Evolutionary conservation across 1,284 basidiomycete genomes (phyloP).

Genomic region (Cerrena zonata): DNA sequence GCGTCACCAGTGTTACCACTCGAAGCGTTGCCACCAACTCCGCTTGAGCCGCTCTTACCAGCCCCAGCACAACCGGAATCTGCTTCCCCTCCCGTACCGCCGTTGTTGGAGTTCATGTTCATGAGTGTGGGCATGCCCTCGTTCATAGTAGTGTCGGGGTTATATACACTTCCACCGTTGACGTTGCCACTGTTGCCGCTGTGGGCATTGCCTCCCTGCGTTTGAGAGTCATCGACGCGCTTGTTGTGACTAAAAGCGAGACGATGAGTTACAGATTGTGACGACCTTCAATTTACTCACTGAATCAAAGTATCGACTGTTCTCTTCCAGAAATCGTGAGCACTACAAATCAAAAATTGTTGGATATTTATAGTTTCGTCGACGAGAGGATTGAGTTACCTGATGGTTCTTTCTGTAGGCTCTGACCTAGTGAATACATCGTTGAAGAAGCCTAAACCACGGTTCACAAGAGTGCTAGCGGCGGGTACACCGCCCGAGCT

Average conservation of each 20-base stretch:
- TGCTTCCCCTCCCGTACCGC: constrained; percentile 25
- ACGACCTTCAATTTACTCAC: not conserved
- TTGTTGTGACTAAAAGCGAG: constrained; percentile 10
- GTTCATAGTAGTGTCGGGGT: constrained; percentile 16
- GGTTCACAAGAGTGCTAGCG: not conserved
- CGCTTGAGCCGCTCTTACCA: constrained; percentile 21
- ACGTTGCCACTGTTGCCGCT: constrained; percentile 23
- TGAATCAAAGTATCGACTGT: constrained; percentile 11
- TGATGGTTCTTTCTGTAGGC: not conserved
- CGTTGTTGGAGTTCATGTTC: constrained; percentile 31
- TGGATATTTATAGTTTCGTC: too few relatives aligned
- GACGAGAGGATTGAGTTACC: not conserved
- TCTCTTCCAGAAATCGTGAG: constrained; percentile 14
- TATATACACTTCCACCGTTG: constrained; percentile 22
- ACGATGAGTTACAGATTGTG: constrained; percentile 1
- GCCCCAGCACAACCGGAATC: constrained; percentile 23
- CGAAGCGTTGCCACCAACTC: constrained; percentile 26
- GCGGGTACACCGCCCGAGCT: not conserved
- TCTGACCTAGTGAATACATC: constrained; percentile 13
- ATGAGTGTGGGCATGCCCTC: constrained; percentile 25
- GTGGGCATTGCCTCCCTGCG: constrained; percentile 26
- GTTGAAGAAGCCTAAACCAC: constrained; percentile 9
- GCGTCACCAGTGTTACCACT: constrained; percentile 26
- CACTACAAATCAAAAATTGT: too few relatives aligned
- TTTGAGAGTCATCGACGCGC: constrained; percentile 21